Evolutionary conservation across 148 eudicot species (phyloP), one percentile per base, ranked within the genome.

Genomic region (Camellia sinensis): DNA sequence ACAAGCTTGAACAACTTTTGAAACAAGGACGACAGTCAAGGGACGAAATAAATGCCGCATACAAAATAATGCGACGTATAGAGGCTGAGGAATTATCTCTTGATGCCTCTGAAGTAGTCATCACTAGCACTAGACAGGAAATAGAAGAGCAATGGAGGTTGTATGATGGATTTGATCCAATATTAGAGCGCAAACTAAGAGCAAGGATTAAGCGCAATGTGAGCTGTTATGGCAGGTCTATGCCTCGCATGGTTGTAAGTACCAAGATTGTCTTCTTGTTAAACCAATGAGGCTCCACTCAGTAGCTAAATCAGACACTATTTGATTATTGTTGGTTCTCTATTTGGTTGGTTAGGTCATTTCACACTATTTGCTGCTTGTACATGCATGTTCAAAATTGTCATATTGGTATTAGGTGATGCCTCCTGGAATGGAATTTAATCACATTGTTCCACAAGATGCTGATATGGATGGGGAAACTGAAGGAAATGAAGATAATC

Each of bases 361-460:
- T 29, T 29, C 37, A 29, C 37, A 73, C n/a, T 29, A 22, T 53
- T 73, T 73, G 9, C 43, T 73, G 10, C 45, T 52, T 52, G 15
- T 29, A 15, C 6, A 73, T 40, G 7, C 12, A 18, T 29, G 53
- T 29, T 52, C 61, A 53, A 15, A 22, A 53, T 53, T 22, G 61
- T 29, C 76, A 73, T 53, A 15, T 89, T 84, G 87, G 85, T 82
- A 97, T 92, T 73, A 75, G 86, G 43, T 94, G 88, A 77, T 90
- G 62, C 95, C 99, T 63, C 99, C 99, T 73, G 99, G 99, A 72
- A 96, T 96, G 99, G 99, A 96, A 84, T 96, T 96, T 86, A 83
- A 91, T 89, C 98, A 96, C 82, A 92, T 96, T 82, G 86, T 92
- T 83, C 97, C 99, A 80, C 98, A 89, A 80, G 99, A 93, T 71